Base-by-base conservation (phyloP, 768 basidiomycete genomes). In the Russula sp. region DNA sequence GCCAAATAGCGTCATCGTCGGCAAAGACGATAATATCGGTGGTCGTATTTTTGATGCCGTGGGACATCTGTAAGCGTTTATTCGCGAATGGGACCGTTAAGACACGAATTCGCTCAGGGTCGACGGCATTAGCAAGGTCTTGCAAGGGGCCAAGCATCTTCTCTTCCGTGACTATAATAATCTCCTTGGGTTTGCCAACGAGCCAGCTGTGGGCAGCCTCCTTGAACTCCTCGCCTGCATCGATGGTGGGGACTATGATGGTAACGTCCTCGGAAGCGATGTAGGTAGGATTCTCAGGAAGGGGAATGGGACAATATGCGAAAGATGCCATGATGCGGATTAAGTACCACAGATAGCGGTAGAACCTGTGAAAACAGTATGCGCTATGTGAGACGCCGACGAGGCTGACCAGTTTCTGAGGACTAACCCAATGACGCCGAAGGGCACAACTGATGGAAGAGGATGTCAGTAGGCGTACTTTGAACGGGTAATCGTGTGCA, bases 1-100 rank as follows among this genome's bases (percentile, higher is more conserved):
- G 93, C 93, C 93, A 97, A 69, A 97, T 93, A 45, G 93, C 93
- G 72, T 97, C 93, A 69, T 97, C 93, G 70, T 95, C 93, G 8
- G 92, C 92, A 68, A 96, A 96, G 32, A 95, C 87, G 72, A 94
- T 92, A 74, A 96, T 93, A 70, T 93, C 93, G 5, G 93, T 94
- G 0, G 88, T 86, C 25, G 88, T 88, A 71, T 92, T 87, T 73
- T 87, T 87, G 73, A 96, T 95, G 9, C 93, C 94, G 67, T 95
- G 90, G 65, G 84, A 81, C 94, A 96, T 96, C 75, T 96, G 93
- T 38, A 94, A 78, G 22, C 93, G 87, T 73, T 95, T 95, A 77
- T 95, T 95, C 66, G 94, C 93, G 69, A 88, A 94, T 4, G 92
- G 93, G 14, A 94, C 91, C 20, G 91, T 94, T 62, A 93, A 79